Evolutionary conservation across 495 filamentous ascomycete genomes (phyloP).

Genomic region (Trichoderma reesei): DNA sequence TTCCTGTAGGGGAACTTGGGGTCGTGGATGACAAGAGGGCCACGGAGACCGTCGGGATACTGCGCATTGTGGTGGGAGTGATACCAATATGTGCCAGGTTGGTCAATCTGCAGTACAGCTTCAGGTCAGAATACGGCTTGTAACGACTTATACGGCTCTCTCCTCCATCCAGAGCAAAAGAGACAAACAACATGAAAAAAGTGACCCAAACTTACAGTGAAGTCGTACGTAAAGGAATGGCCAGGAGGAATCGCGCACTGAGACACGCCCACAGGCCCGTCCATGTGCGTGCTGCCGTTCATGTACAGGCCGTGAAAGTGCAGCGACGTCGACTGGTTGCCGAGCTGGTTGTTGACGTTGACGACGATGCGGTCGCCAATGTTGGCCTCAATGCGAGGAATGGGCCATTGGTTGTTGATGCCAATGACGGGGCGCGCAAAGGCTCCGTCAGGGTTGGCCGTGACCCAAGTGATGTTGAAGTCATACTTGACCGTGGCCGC

Average conservation of each 20-base stretch:
- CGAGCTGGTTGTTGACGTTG: conserved; percentile 62
- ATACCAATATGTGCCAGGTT: conserved; percentile 77
- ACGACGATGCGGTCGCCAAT: conserved; percentile 64
- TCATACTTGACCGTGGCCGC: conserved; percentile 61
- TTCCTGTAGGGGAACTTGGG: conserved; percentile 47
- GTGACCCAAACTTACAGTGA: conserved; percentile 46
- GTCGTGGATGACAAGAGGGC: conserved; percentile 63
- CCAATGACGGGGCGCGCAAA: conserved; percentile 60
- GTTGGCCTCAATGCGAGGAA: conserved; percentile 57
- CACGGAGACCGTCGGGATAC: conserved; percentile 68
- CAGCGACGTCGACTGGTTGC: conserved; percentile 56
- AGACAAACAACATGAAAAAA: too few relatives aligned
- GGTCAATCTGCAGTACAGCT: conserved; percentile 42
- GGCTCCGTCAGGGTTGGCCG: conserved; percentile 67
- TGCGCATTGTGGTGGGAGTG: conserved; percentile 61
- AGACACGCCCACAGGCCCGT: conserved; percentile 55
- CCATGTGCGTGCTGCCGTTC: conserved; percentile 64
- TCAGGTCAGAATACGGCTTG: not conserved
- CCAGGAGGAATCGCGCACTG: conserved; percentile 62
- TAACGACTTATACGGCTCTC: too few relatives aligned
- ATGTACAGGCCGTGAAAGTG: conserved; percentile 73
- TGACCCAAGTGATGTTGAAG: conserved; percentile 74
- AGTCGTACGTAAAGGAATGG: conserved; percentile 60
- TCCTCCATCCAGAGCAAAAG: too few relatives aligned
- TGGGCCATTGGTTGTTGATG: conserved; percentile 74